Conservation (phyloP, 2,329 filamentous ascomycete genomes). For the Aspergillus fischeri region DNA sequence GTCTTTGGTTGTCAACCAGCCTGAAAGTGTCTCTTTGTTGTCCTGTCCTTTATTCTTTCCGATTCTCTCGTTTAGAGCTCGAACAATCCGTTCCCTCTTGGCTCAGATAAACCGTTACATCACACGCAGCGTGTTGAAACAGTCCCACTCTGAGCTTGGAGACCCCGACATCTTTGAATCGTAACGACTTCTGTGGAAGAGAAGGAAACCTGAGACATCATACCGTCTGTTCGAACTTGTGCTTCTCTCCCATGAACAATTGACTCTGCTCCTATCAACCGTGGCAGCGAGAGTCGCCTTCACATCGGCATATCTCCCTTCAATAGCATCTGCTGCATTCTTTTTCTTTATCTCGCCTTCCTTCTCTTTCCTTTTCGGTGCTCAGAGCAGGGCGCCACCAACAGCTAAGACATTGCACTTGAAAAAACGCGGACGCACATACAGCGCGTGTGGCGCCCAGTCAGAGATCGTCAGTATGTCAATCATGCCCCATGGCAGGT, state of each 20-base stretch:
- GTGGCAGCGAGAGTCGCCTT: background rate
- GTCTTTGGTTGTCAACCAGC: background rate
- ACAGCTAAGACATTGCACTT: constrained; percentile 4
- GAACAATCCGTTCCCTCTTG: background rate
- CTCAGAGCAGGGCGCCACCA: background rate
- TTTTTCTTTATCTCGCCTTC: background rate
- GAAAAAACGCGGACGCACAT: background rate
- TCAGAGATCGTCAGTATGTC: constrained; percentile 6
- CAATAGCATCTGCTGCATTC: background rate
- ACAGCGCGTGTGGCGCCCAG: background rate
- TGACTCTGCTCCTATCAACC: background rate
- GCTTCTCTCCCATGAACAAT: background rate
- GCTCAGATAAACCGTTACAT: background rate
- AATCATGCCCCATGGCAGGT: constrained; percentile 7
- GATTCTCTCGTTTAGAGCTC: background rate
- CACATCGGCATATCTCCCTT: background rate
- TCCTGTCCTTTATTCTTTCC: background rate
- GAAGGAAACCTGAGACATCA: constrained; percentile 8
- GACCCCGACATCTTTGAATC: constrained; percentile 9
- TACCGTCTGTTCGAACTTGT: background rate
- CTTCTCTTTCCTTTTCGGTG: background rate
- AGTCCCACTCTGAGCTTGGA: background rate
- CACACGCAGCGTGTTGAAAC: background rate
- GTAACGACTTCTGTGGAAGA: background rate
- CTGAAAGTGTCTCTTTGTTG: background rate